phyloP scores from a whole-genome alignment of 176 grass and related monocot genomes.

The Rhynchospora breviuscula region DNA sequence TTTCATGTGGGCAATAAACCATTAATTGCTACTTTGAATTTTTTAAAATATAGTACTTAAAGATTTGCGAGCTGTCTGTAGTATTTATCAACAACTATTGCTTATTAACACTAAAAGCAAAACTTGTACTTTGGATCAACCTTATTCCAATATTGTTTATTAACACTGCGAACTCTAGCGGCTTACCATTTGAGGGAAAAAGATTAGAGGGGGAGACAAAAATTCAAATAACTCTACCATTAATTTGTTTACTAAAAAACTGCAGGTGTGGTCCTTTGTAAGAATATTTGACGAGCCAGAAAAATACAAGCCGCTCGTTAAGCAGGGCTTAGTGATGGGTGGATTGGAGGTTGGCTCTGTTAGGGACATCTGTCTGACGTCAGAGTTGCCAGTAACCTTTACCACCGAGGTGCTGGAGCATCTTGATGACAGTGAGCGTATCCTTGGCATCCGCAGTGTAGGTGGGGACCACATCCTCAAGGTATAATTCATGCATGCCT shows the following conservation, averaged over 20 bases:
- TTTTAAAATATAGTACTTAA: too few species aligned
- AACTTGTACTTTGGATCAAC: too few species aligned
- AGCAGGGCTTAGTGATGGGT: conserved; percentile 57
- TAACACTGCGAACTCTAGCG: background rate
- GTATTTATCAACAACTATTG: background rate
- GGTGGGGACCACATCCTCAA: conserved; percentile 78
- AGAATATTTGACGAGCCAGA: conserved; percentile 89
- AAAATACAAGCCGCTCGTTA: conserved; percentile 82
- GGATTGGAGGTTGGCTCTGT: conserved; percentile 66
- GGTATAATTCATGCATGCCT: conserved; percentile 19
- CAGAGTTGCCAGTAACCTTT: conserved; percentile 72
- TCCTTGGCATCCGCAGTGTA: conserved; percentile 72
- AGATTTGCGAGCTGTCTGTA: too few species aligned
- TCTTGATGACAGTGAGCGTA: conserved; percentile 74
- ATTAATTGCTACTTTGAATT: background rate
- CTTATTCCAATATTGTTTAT: background rate
- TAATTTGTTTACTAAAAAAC: background rate
- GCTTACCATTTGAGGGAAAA: background rate
- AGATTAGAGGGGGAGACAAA: background rate
- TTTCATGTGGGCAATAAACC: background rate
- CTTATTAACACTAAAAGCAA: background rate
- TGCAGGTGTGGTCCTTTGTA: conserved; percentile 80
- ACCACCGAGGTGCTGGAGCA: conserved; percentile 65
- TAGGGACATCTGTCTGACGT: conserved; percentile 72
- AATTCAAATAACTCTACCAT: too few species aligned